These are phyloP conservation scores for Trichoderma gamsii DNA, from an alignment of 495 filamentous ascomycete species.

Conservation along the genomic window DNA sequence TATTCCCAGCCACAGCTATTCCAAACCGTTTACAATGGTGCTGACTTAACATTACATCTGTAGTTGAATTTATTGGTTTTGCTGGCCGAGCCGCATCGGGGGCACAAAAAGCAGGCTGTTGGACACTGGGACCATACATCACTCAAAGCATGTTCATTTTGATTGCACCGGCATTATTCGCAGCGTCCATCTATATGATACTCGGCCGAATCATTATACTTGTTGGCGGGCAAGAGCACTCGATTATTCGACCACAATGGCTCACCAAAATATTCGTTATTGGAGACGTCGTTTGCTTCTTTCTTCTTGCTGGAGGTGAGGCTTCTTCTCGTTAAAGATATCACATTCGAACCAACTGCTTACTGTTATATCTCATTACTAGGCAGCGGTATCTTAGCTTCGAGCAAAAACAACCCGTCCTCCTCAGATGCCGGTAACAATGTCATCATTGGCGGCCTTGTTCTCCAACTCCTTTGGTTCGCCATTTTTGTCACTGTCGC, in stretches of 20 bases:
- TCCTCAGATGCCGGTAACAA: not conserved
- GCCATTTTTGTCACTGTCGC: not conserved
- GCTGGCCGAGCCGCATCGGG: constrained; percentile 17
- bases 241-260: constrained; percentile 37
- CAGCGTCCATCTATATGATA: constrained; percentile 54
- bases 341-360: not conserved
- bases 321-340: not conserved
- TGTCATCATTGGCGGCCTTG: not conserved
- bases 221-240: constrained; percentile 33
- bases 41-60: not conserved
- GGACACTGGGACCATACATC: constrained; percentile 16
- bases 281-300: constrained; percentile 40
- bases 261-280: constrained; percentile 44
- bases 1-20: not conserved
- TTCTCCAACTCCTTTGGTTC: not conserved
- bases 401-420: not conserved
- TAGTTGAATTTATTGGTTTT: constrained; percentile 17
- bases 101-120: not conserved
- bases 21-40: not conserved
- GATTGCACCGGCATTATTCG: constrained; percentile 35
- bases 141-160: constrained; percentile 31
- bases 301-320: constrained; percentile 18
- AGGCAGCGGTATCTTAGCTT: not conserved
- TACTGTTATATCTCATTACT: not conserved
- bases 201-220: constrained; percentile 42